Evolutionary conservation across 2,329 filamentous ascomycete species (phyloP), one percentile per base, ranked within the genome.

Genomic region (Penicillium brasilianum): DNA sequence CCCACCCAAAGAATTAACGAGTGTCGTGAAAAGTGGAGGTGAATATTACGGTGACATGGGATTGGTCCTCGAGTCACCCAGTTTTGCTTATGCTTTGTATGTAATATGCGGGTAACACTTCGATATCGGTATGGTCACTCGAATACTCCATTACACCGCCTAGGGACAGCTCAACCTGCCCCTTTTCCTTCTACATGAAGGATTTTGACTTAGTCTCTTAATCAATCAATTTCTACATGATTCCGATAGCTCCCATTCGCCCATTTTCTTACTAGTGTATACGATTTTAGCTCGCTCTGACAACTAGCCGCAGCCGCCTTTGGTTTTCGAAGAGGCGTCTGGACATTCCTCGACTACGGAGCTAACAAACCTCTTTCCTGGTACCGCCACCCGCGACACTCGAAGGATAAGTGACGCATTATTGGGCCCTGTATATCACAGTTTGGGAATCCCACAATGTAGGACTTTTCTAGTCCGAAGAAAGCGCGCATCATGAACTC

Each of bases 181-280:
- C 41, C 30, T 20, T 50, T 44, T 44, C 41, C 41, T 44, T 44
- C 39, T 32, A 30, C 18, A 37, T 34, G 30, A 30, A 41, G 44
- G 32, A 37, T 50, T 43, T 30, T 46, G 30, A 25, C 39, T 25
- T 28, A 22, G 41, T 22, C 11, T 3, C 22, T 56, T 32, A 37
- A 41, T 20, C 37, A 37, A 50, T 49, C 28, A 55, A 55, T 28
- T 41, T n/a, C 41, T 43, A 43, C 41, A 44, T 44, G 41, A 44
- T 44, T 44, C 41, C 41, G 41, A 44, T 44, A 44, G 41, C 41
- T 44, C 28, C 30, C 13, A 49, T 41, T 54, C 25, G 32, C 25
- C 28, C 30, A 39, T 54, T 30, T 13, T 49, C 30, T 53, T 30
- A 41, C 61, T 50, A 28, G 22, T 30, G 41, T 59, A 43, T 52